These are phyloP conservation scores for Stropharia rugosoannulata DNA, from an alignment of 768 basidiomycete species.

Conservation along the genomic window DNA sequence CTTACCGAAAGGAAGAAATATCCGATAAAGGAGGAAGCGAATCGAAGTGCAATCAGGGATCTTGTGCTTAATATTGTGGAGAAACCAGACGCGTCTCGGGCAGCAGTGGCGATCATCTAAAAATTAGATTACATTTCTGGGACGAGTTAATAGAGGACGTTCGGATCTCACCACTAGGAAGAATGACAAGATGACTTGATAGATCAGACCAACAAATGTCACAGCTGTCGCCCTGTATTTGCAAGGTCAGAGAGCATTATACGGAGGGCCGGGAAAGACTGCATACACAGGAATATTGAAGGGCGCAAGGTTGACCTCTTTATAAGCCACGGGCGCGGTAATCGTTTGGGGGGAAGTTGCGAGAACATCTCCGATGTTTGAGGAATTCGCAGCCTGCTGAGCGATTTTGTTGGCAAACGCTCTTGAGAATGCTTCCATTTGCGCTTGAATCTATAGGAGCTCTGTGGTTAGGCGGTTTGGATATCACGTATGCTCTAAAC, in stretches of 20 bases:
- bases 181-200: constrained; percentile 46
- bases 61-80: constrained; percentile 21
- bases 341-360: constrained; percentile 48
- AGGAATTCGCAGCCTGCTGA: constrained; percentile 23
- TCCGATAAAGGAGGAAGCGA: constrained; percentile 20
- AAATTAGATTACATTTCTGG: background rate
- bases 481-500: background rate
- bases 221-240: constrained; percentile 46
- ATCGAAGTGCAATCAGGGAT: constrained; percentile 27
- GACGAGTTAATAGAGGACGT: background rate
- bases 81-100: constrained; percentile 29
- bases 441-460: constrained; percentile 27
- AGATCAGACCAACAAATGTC: constrained; percentile 54
- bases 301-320: constrained; percentile 47
- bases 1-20: constrained; percentile 33
- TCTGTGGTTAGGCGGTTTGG: too few relatives aligned
- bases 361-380: constrained; percentile 35
- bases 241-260: background rate
- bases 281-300: constrained; percentile 61
- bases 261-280: background rate
- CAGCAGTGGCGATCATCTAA: constrained; percentile 30
- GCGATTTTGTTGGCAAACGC: constrained; percentile 32
- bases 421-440: constrained; percentile 33
- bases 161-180: constrained; percentile 36
- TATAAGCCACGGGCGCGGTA: constrained; percentile 46